These are phyloP conservation scores for Albophoma yamanashiensis DNA, from an alignment of 2,329 filamentous ascomycete genomes.

Conservation along the genomic window DNA sequence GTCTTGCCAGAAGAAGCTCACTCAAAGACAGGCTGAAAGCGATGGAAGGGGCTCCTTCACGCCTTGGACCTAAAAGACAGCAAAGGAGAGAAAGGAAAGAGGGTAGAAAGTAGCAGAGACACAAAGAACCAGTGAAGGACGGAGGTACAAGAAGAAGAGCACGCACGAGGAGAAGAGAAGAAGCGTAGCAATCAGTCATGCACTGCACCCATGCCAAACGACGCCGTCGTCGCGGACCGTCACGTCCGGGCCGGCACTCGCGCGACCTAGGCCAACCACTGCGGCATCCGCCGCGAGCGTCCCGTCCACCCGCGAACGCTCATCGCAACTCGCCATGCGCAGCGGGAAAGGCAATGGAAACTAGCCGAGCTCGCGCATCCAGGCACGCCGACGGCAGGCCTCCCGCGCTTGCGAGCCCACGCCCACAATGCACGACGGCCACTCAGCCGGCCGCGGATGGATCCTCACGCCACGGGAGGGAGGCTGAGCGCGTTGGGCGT, in stretches of 20 bases:
- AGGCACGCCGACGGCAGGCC: neutral
- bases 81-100: neutral
- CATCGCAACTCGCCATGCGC: neutral
- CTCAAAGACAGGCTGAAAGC: neutral
- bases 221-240: neutral
- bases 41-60: neutral
- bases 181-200: neutral
- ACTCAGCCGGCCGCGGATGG: slow-evolving; percentile 3
- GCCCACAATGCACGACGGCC: slow-evolving; percentile 1
- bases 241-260: neutral
- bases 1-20: neutral
- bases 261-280: neutral
- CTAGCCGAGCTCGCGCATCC: neutral
- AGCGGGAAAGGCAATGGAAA: neutral
- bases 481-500: neutral
- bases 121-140: neutral
- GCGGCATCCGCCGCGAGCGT: neutral
- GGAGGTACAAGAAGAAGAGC: neutral
- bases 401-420: neutral
- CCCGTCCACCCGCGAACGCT: neutral
- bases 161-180: neutral
- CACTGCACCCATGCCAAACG: neutral
- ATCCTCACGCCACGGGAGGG: slow-evolving; percentile 8
- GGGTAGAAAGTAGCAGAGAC: neutral
- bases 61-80: neutral